A percentile compares a stretch with the other conserved stretches of the same genome.
These are phyloP conservation scores for Rhodamnia rubescens DNA, from an alignment of 345 rosid species.

Conservation along the genomic window DNA sequence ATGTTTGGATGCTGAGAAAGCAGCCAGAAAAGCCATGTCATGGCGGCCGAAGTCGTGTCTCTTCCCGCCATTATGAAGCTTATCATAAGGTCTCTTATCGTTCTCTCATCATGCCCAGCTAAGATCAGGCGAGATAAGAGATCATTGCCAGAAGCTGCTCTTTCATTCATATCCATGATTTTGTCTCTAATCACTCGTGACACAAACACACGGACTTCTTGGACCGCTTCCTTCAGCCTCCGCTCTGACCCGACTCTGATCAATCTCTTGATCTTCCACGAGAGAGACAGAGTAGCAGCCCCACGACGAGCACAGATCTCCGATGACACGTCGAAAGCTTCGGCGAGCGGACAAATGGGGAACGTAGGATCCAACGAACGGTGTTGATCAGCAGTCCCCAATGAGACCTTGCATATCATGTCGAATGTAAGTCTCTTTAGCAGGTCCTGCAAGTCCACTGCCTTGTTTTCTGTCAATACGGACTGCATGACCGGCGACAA, in stretches of 20 bases:
- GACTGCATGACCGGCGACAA: constrained; percentile 40
- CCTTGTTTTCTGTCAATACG: constrained; percentile 2
- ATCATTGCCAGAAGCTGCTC: not conserved
- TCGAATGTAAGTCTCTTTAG: constrained; percentile 43
- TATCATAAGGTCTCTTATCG: constrained; percentile 40
- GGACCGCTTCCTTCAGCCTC: constrained; percentile 33
- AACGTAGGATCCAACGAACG: constrained; percentile 20
- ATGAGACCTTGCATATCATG: constrained; percentile 31
- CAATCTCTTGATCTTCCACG: constrained; percentile 59
- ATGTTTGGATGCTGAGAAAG: constrained; percentile 24
- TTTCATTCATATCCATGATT: constrained; percentile 10
- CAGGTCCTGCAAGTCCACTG: constrained; percentile 48
- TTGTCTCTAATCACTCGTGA: constrained; percentile 13
- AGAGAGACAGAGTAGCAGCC: constrained; percentile 27
- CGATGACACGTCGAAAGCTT: constrained; percentile 46
- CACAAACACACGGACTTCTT: constrained; percentile 15
- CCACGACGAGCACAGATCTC: constrained; percentile 53
- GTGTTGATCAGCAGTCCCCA: constrained; percentile 29
- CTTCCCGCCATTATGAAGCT: constrained; percentile 65
- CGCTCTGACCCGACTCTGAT: constrained; percentile 46
- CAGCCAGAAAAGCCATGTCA: constrained; percentile 58
- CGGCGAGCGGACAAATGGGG: constrained; percentile 17
- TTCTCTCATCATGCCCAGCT: constrained; percentile 25
- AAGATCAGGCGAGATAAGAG: constrained; percentile 30
- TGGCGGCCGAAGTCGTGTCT: constrained; percentile 57